phyloP scores from a whole-genome alignment of 352 stramenopile species.

The Phytophthora litchii region DNA sequence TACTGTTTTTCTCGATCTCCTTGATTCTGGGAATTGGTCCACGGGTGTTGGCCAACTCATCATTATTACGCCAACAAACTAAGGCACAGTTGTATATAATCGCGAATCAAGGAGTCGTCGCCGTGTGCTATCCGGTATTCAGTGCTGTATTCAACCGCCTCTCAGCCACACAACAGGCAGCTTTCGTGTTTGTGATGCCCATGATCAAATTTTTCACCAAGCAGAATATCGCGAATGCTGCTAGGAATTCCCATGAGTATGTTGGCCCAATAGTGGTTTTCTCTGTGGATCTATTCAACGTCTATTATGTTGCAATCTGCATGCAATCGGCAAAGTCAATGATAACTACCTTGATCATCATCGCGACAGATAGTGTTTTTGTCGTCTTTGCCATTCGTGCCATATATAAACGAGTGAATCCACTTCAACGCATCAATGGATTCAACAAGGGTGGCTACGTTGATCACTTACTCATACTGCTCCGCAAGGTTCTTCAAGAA shows the following conservation, averaged over 20 bases:
- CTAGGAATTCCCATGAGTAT: slow-evolving; percentile 19
- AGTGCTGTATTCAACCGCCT: slow-evolving; percentile 18
- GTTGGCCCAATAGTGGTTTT: slow-evolving; percentile 26
- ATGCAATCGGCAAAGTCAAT: slow-evolving; percentile 28
- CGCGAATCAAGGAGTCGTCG: slow-evolving; percentile 8
- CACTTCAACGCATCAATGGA: background rate
- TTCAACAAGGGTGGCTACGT: background rate
- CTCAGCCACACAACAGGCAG: slow-evolving; percentile 6
- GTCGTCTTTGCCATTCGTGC: slow-evolving; percentile 7
- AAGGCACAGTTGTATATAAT: slow-evolving; percentile 17
- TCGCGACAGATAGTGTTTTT: slow-evolving; percentile 3
- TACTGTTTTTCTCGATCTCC: slow-evolving; percentile 2
- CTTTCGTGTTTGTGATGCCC: slow-evolving; percentile 12
- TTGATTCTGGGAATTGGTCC: slow-evolving; percentile 14
- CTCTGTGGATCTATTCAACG: slow-evolving; percentile 36
- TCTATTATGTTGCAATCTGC: slow-evolving; percentile 29
- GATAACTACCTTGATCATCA: slow-evolving; percentile 6
- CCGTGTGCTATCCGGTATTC: slow-evolving; percentile 16
- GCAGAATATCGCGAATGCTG: slow-evolving; percentile 16
- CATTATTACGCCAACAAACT: slow-evolving; percentile 6
- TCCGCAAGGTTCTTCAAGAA: background rate
- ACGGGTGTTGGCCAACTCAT: background rate
- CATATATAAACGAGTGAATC: background rate
- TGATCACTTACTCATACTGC: background rate
- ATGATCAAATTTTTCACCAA: slow-evolving; percentile 28